phyloP scores from a whole-genome alignment of 441 rosid genomes.

The Mallotus japonicus region DNA sequence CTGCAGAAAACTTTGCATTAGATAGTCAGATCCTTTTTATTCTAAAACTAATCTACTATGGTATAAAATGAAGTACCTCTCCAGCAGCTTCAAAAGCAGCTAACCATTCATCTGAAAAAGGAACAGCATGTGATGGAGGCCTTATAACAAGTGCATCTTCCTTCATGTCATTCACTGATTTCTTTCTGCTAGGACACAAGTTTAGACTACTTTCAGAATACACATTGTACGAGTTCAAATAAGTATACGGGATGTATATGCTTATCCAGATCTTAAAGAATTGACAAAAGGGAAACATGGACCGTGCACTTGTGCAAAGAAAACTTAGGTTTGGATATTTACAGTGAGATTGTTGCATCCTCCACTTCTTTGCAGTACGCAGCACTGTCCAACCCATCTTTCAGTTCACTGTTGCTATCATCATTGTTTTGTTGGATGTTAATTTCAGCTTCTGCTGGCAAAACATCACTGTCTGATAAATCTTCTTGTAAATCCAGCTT shows the following conservation, averaged over 20 bases:
- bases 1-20: conserved; percentile 38
- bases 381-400: conserved; percentile 21
- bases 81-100: conserved; percentile 95
- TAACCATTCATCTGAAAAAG: conserved; percentile 96
- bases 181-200: conserved; percentile 37
- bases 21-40: conserved; percentile 3
- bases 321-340: conserved; percentile 32
- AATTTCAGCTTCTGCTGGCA: conserved; percentile 32
- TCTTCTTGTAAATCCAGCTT: conserved; percentile 21
- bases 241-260: not conserved
- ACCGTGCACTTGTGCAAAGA: conserved; percentile 4
- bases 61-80: conserved; percentile 51
- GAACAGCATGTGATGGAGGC: conserved; percentile 63
- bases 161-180: conserved; percentile 38
- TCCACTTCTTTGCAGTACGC: conserved; percentile 27
- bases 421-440: conserved; percentile 21
- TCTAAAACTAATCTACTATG: not conserved
- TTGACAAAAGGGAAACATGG: conserved; percentile 7
- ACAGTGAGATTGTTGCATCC: conserved; percentile 37
- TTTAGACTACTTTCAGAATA: too few relatives aligned
- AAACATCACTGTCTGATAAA: conserved; percentile 18
- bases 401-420: conserved; percentile 24
- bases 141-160: conserved; percentile 40
- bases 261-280: conserved; percentile 1
- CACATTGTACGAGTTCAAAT: not conserved